Percentiles rank a stretch among this genome's conserved stretches.
Evolutionary conservation across 2,329 filamentous ascomycete species (phyloP).

Genomic region (Neonectria hederae): DNA sequence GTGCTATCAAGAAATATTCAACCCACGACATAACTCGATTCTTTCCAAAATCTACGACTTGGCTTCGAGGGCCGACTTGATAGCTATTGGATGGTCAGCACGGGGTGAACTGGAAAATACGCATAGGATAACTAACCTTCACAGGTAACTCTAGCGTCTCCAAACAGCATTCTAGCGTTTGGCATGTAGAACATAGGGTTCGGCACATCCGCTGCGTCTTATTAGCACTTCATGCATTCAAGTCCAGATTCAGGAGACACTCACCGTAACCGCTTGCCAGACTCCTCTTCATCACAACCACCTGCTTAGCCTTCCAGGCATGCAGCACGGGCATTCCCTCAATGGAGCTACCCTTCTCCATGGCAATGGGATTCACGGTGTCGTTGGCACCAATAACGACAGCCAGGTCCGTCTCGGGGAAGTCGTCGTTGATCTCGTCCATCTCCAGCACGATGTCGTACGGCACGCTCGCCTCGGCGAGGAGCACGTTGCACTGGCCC

Average conservation of each 20-base stretch:
- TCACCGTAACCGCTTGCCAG: constrained; percentile 87
- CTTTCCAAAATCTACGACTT: constrained; percentile 35
- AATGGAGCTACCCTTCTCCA: constrained; percentile 84
- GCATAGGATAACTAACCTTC: constrained; percentile 66
- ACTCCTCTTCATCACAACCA: constrained; percentile 91
- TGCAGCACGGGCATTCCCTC: constrained; percentile 93
- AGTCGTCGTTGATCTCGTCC: constrained; percentile 97
- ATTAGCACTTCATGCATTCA: constrained; percentile 27
- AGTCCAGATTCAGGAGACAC: constrained; percentile 35
- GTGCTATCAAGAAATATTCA: constrained; percentile 28
- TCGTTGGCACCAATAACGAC: constrained; percentile 93
- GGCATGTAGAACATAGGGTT: constrained; percentile 97
- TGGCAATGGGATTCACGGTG: constrained; percentile 88
- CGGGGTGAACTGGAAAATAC: background rate
- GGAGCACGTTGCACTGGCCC: constrained; percentile 89
- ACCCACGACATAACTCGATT: constrained; percentile 2
- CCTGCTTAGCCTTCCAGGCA: constrained; percentile 93
- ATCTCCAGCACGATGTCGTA: constrained; percentile 95
- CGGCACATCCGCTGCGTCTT: constrained; percentile 76
- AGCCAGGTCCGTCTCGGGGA: constrained; percentile 83
- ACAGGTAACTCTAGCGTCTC: constrained; percentile 85
- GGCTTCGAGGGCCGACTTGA: constrained; percentile 53
- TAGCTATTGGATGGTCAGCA: constrained; percentile 47
- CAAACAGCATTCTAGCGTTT: constrained; percentile 90
- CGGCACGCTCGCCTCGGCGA: constrained; percentile 87